A percentile compares a stretch with the other conserved stretches of the same genome.
These are phyloP conservation scores for Metschnikowia gruessii DNA, from an alignment of 805 yeast genomes.

Conservation along the genomic window DNA sequence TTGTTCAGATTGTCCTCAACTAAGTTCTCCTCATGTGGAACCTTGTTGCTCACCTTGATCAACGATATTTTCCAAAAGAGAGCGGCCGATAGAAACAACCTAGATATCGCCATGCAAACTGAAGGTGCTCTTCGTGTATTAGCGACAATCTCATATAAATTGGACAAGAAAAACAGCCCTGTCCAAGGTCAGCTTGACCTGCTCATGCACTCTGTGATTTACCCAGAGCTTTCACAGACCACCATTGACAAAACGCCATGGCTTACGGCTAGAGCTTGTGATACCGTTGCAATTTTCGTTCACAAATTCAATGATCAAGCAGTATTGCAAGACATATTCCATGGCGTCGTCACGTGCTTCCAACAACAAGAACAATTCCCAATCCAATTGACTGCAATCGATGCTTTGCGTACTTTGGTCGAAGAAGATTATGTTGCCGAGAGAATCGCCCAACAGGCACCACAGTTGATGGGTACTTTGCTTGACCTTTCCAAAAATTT, in stretches of 20 bases:
- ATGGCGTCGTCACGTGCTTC: constrained; percentile 40
- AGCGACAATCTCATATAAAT: constrained; percentile 39
- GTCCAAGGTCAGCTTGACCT: constrained; percentile 40
- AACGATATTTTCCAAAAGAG: constrained; percentile 37
- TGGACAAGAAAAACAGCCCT: constrained; percentile 36
- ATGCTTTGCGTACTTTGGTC: constrained; percentile 48
- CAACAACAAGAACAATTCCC: constrained; percentile 46
- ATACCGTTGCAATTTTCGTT: constrained; percentile 40
- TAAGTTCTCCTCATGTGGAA: constrained; percentile 39
- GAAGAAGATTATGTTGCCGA: constrained; percentile 41
- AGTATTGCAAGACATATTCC: constrained; percentile 40
- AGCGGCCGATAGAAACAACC: constrained; percentile 26
- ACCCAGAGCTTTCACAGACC: constrained; percentile 38
- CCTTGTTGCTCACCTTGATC: constrained; percentile 29
- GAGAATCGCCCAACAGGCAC: constrained; percentile 42
- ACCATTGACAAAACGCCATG: constrained; percentile 33
- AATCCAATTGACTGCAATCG: constrained; percentile 49
- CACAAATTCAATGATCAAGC: constrained; percentile 34
- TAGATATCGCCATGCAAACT: constrained; percentile 32
- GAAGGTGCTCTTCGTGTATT: constrained; percentile 44
- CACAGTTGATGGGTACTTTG: constrained; percentile 43
- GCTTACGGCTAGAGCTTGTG: constrained; percentile 47
- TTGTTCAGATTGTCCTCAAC: constrained; percentile 37
- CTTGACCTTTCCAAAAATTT: constrained; percentile 44
- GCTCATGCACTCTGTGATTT: constrained; percentile 36